These are phyloP conservation scores for Penium margaritaceum DNA, from an alignment of 139 green algal genomes.

Conservation along the genomic window DNA sequence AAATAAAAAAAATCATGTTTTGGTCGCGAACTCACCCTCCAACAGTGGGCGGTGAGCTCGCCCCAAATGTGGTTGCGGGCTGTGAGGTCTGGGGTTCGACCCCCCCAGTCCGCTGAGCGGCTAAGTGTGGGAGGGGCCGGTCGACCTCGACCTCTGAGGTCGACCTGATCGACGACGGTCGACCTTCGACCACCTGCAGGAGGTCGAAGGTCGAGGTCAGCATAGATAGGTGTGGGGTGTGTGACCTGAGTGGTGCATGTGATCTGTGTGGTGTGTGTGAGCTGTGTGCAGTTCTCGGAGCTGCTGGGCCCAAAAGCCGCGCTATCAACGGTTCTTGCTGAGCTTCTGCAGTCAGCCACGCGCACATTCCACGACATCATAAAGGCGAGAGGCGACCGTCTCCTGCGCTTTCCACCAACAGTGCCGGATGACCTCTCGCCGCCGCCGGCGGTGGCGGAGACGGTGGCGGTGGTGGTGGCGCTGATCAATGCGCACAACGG, in stretches of 20 bases:
- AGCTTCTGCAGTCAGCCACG: slow-evolving; percentile 22
- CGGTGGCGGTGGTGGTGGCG: slow-evolving; percentile 33
- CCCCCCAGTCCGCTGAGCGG: too few relatives aligned
- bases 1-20: too few relatives aligned
- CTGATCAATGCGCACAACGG: slow-evolving; percentile 24
- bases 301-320: slow-evolving; percentile 32
- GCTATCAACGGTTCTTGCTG: slow-evolving; percentile 14
- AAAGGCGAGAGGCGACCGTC: slow-evolving; percentile 28
- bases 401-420: slow-evolving; percentile 40
- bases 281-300: slow-evolving; percentile 16
- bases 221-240: too few relatives aligned
- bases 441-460: slow-evolving; percentile 29
- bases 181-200: too few relatives aligned
- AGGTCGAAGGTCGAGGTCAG: too few relatives aligned
- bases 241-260: neutral
- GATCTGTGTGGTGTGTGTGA: neutral
- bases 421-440: slow-evolving; percentile 22
- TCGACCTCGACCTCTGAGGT: too few relatives aligned
- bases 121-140: too few relatives aligned
- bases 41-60: too few relatives aligned
- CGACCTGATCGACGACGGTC: too few relatives aligned
- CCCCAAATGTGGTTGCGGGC: too few relatives aligned
- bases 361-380: slow-evolving; percentile 33
- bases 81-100: too few relatives aligned
- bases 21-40: too few relatives aligned